Evolutionary conservation across 2,329 filamentous ascomycete species (phyloP).

Genomic region (Phaeophleospora eucalypticola): DNA sequence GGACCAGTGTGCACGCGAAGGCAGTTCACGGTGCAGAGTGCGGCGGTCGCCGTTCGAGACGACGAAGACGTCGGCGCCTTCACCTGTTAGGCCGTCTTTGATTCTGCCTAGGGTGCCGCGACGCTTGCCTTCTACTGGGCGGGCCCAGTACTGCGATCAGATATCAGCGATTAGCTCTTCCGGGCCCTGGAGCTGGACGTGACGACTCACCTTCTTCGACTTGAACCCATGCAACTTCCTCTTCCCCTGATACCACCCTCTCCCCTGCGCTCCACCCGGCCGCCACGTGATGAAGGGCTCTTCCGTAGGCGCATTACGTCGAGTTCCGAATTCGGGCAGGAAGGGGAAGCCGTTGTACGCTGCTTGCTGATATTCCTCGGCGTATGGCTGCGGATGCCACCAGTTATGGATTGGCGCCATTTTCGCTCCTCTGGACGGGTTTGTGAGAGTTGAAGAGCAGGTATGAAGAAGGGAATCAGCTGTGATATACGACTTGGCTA

Average conservation of each 20-base stretch:
- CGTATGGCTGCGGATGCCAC: constrained; percentile 14
- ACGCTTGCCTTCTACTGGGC: constrained; percentile 43
- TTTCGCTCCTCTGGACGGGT: too few species aligned
- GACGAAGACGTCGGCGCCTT: constrained; percentile 47
- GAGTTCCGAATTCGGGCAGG: constrained; percentile 22
- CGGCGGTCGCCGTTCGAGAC: constrained; percentile 36
- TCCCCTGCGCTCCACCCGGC: constrained; percentile 4
- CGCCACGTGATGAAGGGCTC: constrained; percentile 26
- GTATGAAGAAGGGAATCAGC: too few species aligned
- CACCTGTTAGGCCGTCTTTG: constrained; percentile 40
- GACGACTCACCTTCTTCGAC: constrained; percentile 34
- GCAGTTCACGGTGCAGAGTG: constrained; percentile 38
- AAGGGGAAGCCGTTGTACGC: constrained; percentile 24
- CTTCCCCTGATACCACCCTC: constrained; percentile 27
- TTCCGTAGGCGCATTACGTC: constrained; percentile 25
- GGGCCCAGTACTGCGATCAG: constrained; percentile 35
- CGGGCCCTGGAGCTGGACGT: too few species aligned
- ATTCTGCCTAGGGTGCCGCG: constrained; percentile 36
- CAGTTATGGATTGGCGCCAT: too few species aligned
- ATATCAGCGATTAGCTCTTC: neutral
- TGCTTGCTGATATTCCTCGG: constrained; percentile 20
- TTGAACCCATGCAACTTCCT: constrained; percentile 26
- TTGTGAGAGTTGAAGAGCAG: too few species aligned
- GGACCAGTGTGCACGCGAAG: constrained; percentile 36
- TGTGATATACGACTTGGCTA: too few species aligned